Percentiles rank a stretch among this genome's conserved stretches.
phyloP scores from a whole-genome alignment of 495 filamentous ascomycete genomes.

The Niebla homalea region DNA sequence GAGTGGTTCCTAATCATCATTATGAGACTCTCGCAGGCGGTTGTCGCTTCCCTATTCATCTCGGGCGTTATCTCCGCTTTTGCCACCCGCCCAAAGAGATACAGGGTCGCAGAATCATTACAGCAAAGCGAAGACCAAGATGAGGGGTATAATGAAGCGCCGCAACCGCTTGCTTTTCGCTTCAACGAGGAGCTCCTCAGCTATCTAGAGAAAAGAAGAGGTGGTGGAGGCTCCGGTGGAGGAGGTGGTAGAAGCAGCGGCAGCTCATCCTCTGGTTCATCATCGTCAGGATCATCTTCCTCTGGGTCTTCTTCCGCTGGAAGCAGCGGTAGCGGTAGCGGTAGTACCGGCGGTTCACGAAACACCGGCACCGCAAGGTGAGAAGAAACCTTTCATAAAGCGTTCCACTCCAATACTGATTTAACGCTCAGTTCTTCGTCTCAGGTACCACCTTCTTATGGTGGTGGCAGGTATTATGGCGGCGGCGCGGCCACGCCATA shows the following conservation, averaged over 20 bases:
- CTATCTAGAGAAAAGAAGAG: conserved; percentile 36
- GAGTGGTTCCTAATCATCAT: not conserved
- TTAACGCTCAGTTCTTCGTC: conserved; percentile 40
- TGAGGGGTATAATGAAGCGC: conserved; percentile 6
- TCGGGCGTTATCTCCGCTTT: conserved; percentile 10
- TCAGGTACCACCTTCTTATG: conserved; percentile 46
- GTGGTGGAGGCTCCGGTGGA: conserved; percentile 30
- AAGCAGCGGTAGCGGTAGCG: conserved; percentile 10
- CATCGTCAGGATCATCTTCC: conserved; percentile 16
- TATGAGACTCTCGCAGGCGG: not conserved
- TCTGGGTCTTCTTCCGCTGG: conserved; percentile 15
- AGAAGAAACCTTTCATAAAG: not conserved
- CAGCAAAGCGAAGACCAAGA: conserved; percentile 8
- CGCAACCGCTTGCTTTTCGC: conserved; percentile 2
- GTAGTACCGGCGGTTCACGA: conserved; percentile 6
- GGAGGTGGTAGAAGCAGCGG: conserved; percentile 21
- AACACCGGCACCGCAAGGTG: conserved; percentile 12
- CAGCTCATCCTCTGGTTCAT: conserved; percentile 17
- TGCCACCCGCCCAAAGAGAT: conserved; percentile 2
- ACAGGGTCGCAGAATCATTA: not conserved
- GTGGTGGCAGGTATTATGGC: conserved; percentile 60
- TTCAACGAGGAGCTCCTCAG: conserved; percentile 9
- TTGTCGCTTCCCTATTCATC: not conserved
- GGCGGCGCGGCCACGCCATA: conserved; percentile 67
- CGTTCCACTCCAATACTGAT: not conserved